Base-by-base conservation (phyloP, 352 stramenopile genomes). In the Phytophthora meadii region DNA sequence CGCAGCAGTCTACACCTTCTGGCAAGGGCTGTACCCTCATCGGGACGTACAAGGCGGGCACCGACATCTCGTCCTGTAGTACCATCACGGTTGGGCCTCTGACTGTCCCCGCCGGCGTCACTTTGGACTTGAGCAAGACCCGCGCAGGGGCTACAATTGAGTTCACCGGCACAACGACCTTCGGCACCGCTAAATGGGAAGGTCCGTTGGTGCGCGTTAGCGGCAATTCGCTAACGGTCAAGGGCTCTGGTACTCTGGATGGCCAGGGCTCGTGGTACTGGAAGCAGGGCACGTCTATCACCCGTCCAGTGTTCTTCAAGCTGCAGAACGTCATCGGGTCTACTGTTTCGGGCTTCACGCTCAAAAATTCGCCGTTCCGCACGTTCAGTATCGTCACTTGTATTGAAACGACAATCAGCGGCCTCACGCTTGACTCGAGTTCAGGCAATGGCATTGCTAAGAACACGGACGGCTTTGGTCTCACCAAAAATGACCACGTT, bases 201-300 rank as follows among this genome's bases (percentile, higher is more conserved):
- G 74, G 74, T 7, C 74, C 70, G 22, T 63, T 82, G 8, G 51
- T 82, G 8, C 41, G 34, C 11, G 40, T 82, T 14, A 68, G 46
- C 14, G 74, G 70, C 40, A 70, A n/a, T n/a, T n/a, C 57, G 19
- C 59, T 82, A n/a, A 79, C 54, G 5, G 61, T 82, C 3, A 60
- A 55, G 14, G 74, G 74, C 6, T 28, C 67, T 1, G 74, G 74
- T 6, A 77, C 61, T 5, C 44, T 82, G 11, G 71, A 82, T n/a
- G 74, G 74, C 17, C 70, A 80, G 41, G 70, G 74, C 1, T 32
- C 27, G 7, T 77, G 66, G 67, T 79, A 82, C 62, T 82, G 74
- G 74, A 61, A 66, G 17, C 60, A 82, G 25, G 68, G 63, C 4
- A 15, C n/a, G 39, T 70, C 49, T 14, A 63, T 80, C 42, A 71